A percentile compares a stretch with the other conserved stretches of the same genome.
phyloP scores from a whole-genome alignment of 257 asterid species.

The Jacaranda mimosifolia region DNA sequence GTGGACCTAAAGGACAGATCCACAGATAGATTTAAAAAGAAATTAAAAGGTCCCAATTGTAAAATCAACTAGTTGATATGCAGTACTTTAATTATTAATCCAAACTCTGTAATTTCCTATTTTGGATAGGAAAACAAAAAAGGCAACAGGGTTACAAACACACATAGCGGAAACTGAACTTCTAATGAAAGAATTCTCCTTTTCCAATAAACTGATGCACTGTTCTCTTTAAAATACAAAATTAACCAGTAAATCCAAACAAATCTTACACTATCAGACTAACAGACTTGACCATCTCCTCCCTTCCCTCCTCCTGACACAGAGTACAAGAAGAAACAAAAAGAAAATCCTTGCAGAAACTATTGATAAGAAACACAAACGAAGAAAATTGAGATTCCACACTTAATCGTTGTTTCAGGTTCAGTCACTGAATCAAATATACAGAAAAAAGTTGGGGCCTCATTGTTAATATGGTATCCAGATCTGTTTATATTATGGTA shows the following conservation, averaged over 20 bases:
- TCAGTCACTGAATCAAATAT: conserved; percentile 29
- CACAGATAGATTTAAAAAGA: conserved; percentile 17
- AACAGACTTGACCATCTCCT: conserved; percentile 10
- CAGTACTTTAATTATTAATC: conserved; percentile 1
- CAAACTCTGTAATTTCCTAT: conserved; percentile 19
- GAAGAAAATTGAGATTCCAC: conserved; percentile 5
- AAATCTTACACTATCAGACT: background rate
- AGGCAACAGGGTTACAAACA: conserved; percentile 17
- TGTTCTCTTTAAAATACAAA: background rate
- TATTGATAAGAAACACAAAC: conserved; percentile 1
- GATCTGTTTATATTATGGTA: too few relatives aligned
- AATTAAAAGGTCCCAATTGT: conserved; percentile 5
- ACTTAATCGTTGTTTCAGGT: background rate
- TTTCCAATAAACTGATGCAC: background rate
- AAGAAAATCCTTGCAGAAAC: conserved; percentile 6
- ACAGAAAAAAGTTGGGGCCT: conserved; percentile 16
- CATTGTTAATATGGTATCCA: conserved; percentile 7
- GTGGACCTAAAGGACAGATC: conserved; percentile 8
- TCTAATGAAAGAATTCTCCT: background rate
- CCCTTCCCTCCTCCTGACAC: background rate
- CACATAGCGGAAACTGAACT: background rate
- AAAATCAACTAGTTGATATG: conserved; percentile 24
- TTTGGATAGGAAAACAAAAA: conserved; percentile 7
- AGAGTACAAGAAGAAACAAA: background rate
- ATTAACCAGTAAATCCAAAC: background rate